Percentiles rank a stretch among this genome's conserved stretches.
These are phyloP conservation scores for Lactifluus hygrophoroides DNA, from an alignment of 768 basidiomycete species.

Conservation along the genomic window DNA sequence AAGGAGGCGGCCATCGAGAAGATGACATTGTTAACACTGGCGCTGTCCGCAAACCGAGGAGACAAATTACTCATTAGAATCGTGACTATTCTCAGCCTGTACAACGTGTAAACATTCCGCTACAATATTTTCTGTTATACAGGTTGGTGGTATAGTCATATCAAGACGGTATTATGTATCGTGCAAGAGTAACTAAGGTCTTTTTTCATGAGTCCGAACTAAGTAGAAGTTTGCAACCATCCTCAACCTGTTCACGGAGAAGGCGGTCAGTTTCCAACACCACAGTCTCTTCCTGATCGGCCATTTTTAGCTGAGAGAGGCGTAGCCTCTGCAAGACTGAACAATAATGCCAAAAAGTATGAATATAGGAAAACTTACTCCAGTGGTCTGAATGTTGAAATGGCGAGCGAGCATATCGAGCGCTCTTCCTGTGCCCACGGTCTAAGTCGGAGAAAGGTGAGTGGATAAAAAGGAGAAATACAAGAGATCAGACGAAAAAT, in stretches of 20 bases:
- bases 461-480: not conserved
- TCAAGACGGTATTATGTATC: not conserved
- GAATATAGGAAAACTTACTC: conserved; percentile 3
- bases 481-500: not conserved
- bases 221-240: conserved; percentile 33
- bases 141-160: not conserved
- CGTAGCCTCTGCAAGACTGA: conserved; percentile 32
- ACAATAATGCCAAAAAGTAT: conserved; percentile 23
- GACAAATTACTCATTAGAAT: no score
- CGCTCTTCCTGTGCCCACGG: conserved; percentile 48
- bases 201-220: not conserved
- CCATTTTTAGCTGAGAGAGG: conserved; percentile 26
- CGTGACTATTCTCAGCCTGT: no score
- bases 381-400: conserved; percentile 26
- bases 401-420: conserved; percentile 45
- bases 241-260: conserved; percentile 44
- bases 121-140: not conserved
- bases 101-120: not conserved
- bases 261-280: conserved; percentile 40
- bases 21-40: no score
- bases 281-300: conserved; percentile 23
- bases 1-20: no score
- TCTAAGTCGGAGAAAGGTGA: conserved; percentile 29
- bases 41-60: no score
- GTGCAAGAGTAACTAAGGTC: no score